These are phyloP conservation scores for Mucor saturninus DNA, from an alignment of 371 early-diverging fungal genomes.

Conservation along the genomic window DNA sequence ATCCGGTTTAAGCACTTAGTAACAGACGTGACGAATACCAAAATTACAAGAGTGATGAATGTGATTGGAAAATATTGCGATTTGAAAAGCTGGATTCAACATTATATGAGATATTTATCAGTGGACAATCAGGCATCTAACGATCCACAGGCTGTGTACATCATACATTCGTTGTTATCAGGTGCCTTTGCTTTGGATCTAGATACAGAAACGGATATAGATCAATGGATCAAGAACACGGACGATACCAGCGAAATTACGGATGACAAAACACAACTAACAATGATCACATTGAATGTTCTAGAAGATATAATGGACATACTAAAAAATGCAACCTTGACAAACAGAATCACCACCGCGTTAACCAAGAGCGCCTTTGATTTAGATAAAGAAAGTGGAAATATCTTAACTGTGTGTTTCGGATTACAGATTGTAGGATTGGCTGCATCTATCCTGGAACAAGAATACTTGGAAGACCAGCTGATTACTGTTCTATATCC, in stretches of 20 bases:
- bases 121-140: slow-evolving; percentile 21
- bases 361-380: slow-evolving; percentile 7
- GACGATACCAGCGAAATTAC: not conserved
- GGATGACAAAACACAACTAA: not conserved
- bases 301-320: slow-evolving; percentile 29
- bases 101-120: slow-evolving; percentile 49
- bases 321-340: slow-evolving; percentile 12
- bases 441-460: slow-evolving; percentile 25
- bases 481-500: slow-evolving; percentile 64
- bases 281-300: slow-evolving; percentile 20
- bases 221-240: slow-evolving; percentile 19
- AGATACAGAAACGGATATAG: not conserved
- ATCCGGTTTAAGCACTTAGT: slow-evolving; percentile 51
- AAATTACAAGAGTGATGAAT: slow-evolving; percentile 46
- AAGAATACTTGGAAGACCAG: slow-evolving; percentile 34
- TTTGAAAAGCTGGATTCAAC: slow-evolving; percentile 44
- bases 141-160: slow-evolving; percentile 53
- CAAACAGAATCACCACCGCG: slow-evolving; percentile 13
- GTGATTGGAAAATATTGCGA: slow-evolving; percentile 53
- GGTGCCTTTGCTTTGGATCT: slow-evolving; percentile 23
- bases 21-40: slow-evolving; percentile 36
- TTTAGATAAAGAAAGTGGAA: slow-evolving; percentile 27
- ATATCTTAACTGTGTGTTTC: slow-evolving; percentile 38
- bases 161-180: slow-evolving; percentile 51
- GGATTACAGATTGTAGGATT: slow-evolving; percentile 38